These are phyloP conservation scores for Suillus weaverae DNA, from an alignment of 768 basidiomycete genomes.

Conservation along the genomic window DNA sequence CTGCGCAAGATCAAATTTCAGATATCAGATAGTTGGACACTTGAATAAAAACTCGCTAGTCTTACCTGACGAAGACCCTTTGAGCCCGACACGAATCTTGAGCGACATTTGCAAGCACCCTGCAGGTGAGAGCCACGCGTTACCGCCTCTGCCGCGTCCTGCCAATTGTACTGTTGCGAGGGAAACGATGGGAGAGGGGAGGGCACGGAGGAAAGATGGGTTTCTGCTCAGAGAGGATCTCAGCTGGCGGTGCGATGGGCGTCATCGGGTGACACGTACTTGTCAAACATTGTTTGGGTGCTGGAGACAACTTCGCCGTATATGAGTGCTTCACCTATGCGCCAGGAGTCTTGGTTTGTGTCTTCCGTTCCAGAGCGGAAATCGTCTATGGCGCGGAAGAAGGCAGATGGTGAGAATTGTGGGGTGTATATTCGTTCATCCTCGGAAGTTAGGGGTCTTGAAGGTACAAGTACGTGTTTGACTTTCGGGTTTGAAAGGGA, in stretches of 20 bases:
- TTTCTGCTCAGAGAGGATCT: constrained; percentile 53
- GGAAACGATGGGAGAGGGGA: constrained; percentile 79
- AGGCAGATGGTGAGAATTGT: constrained; percentile 65
- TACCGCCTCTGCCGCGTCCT: constrained; percentile 85
- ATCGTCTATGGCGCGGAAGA: constrained; percentile 52
- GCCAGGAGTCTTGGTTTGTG: constrained; percentile 39
- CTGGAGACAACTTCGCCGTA: constrained; percentile 92
- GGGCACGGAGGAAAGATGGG: constrained; percentile 59
- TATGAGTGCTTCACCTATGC: constrained; percentile 74
- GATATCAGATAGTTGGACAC: background rate
- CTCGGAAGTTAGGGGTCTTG: constrained; percentile 47
- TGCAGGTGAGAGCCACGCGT: constrained; percentile 88
- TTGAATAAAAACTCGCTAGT: no score
- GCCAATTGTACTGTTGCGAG: constrained; percentile 86
- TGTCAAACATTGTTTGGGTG: constrained; percentile 93
- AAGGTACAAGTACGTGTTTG: constrained; percentile 56
- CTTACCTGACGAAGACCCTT: constrained; percentile 12
- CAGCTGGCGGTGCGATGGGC: background rate
- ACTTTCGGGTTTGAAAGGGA: constrained; percentile 37
- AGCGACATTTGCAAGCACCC: constrained; percentile 78
- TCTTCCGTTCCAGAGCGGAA: constrained; percentile 30
- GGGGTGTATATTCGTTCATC: constrained; percentile 51
- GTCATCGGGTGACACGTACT: constrained; percentile 47
- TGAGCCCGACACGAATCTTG: constrained; percentile 24
- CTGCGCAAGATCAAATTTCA: background rate